Base-by-base conservation (phyloP, 768 basidiomycete genomes). In the Termitomyces sp. region DNA sequence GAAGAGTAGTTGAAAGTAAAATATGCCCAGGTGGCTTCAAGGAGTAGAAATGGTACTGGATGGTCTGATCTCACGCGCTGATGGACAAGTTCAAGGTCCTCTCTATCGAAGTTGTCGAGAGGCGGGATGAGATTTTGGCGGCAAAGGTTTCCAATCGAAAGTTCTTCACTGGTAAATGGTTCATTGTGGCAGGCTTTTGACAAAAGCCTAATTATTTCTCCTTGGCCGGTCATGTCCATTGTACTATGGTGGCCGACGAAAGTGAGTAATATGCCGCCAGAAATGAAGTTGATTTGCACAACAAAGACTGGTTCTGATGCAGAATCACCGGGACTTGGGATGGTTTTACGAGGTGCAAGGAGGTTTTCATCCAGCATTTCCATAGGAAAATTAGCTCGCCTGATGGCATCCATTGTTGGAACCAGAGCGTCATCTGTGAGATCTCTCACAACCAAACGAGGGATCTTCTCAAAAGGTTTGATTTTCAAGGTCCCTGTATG, bases 191-290 rank as follows among this genome's bases (percentile, higher is more conserved):
- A 71, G 10, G 67, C 64, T 53, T 66, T 68, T 4, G 59, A 57
- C 10, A 71, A 52, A 4, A 71, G 61, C 18, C 55, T 32, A 42
- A 68, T 67, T 26, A 71, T 39, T 12, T 64, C 56, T 2, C 63
- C 66, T 48, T 66, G 68, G 14, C 67, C 67, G 0, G 61, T 64
- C 65, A 69, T 67, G 47, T 71, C 68, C 68, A 69, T 67, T 20
- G 58, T 57, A 20, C 59, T 58, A 43, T 69, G 68, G 18, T 64
- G 65, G 6, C 56, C 68, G 7, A 64, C 62, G 53, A 69, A 64
- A 13, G 66, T 65, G 27, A 71, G 62, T n/a, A 68, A 7, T 13
- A 71, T 52, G 13, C 68, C 68, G 2, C 66, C 67, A 3, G 26
- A 27, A 44, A 68, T 61, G 50, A 67, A 68, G 12, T 58, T 69